A percentile compares a stretch with the other conserved stretches of the same genome.
Evolutionary conservation across 2,329 filamentous ascomycete species (phyloP).

Genomic region (Colletotrichum agaves): DNA sequence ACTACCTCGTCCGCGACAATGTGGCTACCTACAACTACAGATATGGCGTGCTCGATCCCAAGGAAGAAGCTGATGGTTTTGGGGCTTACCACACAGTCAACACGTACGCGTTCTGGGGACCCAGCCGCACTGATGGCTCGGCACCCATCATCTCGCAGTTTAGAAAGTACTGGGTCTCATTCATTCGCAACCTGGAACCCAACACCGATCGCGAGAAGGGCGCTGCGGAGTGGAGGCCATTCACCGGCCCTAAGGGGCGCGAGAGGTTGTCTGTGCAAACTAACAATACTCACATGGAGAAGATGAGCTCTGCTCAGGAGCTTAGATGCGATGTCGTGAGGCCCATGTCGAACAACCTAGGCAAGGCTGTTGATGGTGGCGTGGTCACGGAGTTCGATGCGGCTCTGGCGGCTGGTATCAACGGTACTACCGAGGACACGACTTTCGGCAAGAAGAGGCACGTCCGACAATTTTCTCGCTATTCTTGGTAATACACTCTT

Average conservation of each 20-base stretch:
- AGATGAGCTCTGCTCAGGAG: constrained; percentile 41
- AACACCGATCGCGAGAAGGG: constrained; percentile 61
- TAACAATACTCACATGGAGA: constrained; percentile 55
- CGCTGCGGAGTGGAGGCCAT: constrained; percentile 63
- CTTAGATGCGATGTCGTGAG: constrained; percentile 33
- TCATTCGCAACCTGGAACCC: constrained; percentile 74
- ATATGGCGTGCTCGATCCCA: constrained; percentile 73
- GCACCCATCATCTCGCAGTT: constrained; percentile 70
- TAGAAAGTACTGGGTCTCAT: constrained; percentile 80
- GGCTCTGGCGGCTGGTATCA: constrained; percentile 29
- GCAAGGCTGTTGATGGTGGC: constrained; percentile 28
- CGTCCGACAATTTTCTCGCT: constrained; percentile 6
- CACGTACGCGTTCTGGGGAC: constrained; percentile 74
- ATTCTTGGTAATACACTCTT: background rate
- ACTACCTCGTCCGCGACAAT: constrained; percentile 45
- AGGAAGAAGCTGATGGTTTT: constrained; percentile 60
- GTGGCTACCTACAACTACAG: constrained; percentile 72
- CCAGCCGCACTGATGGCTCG: constrained; percentile 59
- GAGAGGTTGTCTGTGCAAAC: constrained; percentile 56
- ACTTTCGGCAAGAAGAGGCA: constrained; percentile 13
- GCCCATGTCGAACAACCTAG: constrained; percentile 30
- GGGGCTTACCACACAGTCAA: constrained; percentile 78
- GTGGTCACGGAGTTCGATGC: constrained; percentile 35
- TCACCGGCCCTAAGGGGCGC: constrained; percentile 43
- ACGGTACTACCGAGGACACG: constrained; percentile 29